Evolutionary conservation across 208 protist species (phyloP).

Genomic region (Trypanosoma theileri): DNA sequence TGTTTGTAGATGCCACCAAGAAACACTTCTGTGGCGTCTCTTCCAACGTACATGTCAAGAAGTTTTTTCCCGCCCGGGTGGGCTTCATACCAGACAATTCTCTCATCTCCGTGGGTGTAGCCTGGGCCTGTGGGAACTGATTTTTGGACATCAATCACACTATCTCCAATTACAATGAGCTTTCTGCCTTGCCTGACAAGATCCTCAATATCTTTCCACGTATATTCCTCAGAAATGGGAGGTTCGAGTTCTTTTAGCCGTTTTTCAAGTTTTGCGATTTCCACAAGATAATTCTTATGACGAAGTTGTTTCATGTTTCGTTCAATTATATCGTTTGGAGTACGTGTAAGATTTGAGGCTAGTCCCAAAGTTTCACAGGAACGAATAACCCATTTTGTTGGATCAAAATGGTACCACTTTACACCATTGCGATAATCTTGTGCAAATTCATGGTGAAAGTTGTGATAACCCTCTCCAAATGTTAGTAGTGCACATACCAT

Average conservation of each 20-base stretch:
- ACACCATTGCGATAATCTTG: conserved; percentile 92
- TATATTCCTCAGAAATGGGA: conserved; percentile 42
- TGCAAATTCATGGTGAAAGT: conserved; percentile 93
- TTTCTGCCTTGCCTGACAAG: conserved; percentile 64
- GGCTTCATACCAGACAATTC: conserved; percentile 62
- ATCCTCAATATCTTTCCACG: conserved; percentile 62
- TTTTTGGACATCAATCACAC: conserved; percentile 68
- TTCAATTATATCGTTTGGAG: conserved; percentile 61
- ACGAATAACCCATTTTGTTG: conserved; percentile 89
- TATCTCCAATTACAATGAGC: conserved; percentile 61
- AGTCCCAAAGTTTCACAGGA: conserved; percentile 51
- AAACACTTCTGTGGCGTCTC: conserved; percentile 75
- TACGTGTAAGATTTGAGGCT: conserved; percentile 66
- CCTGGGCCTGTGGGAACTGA: conserved; percentile 51
- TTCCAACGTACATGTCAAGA: conserved; percentile 73
- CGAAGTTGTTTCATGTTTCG: conserved; percentile 53
- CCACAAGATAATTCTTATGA: conserved; percentile 37
- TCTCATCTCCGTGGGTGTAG: conserved; percentile 69
- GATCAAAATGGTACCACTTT: conserved; percentile 91
- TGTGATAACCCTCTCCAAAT: conserved; percentile 93
- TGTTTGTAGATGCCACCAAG: conserved; percentile 73
- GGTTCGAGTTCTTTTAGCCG: conserved; percentile 48
- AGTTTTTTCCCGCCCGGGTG: conserved; percentile 81
- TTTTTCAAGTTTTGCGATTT: conserved; percentile 34
- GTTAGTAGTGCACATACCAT: conserved; percentile 78